A percentile compares a stretch with the other conserved stretches of the same genome.
Conservation (phyloP, 2,329 filamentous ascomycete genomes). For the Fusarium mundagurra region DNA sequence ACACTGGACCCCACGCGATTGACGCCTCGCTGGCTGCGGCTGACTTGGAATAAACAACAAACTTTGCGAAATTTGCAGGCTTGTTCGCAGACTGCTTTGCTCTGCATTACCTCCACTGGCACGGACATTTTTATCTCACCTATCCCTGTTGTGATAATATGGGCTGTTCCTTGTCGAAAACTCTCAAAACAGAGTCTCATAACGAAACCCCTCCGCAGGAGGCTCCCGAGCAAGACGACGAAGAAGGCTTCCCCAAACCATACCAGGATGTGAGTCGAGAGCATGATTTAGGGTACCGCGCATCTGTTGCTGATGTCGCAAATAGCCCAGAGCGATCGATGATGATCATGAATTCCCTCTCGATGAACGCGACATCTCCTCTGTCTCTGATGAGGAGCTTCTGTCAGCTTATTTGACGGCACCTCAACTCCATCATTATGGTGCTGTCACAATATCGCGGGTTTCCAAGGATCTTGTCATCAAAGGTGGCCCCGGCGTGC, state of each 20-base stretch:
- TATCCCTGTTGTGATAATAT: too few relatives aligned
- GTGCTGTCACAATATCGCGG: rapidly evolving
- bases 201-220: background rate
- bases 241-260: background rate
- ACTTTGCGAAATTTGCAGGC: too few relatives aligned
- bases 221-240: background rate
- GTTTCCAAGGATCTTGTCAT: rapidly evolving
- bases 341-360: rapidly evolving
- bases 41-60: too few relatives aligned
- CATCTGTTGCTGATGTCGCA: background rate
- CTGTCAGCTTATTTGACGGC: too few relatives aligned
- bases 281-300: too few relatives aligned
- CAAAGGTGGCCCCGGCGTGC: background rate
- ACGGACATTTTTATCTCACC: too few relatives aligned
- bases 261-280: background rate
- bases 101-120: too few relatives aligned
- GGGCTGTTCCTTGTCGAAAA: background rate
- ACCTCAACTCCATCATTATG: background rate
- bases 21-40: too few relatives aligned
- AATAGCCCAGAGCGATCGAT: rapidly evolving
- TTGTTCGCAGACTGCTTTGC: too few relatives aligned
- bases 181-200: background rate
- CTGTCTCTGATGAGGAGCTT: background rate
- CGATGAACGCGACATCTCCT: rapidly evolving
- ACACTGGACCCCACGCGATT: too few relatives aligned